A percentile compares a stretch with the other conserved stretches of the same genome.
These are phyloP conservation scores for Somion occarium DNA, from an alignment of 1,284 basidiomycete genomes.

Conservation along the genomic window DNA sequence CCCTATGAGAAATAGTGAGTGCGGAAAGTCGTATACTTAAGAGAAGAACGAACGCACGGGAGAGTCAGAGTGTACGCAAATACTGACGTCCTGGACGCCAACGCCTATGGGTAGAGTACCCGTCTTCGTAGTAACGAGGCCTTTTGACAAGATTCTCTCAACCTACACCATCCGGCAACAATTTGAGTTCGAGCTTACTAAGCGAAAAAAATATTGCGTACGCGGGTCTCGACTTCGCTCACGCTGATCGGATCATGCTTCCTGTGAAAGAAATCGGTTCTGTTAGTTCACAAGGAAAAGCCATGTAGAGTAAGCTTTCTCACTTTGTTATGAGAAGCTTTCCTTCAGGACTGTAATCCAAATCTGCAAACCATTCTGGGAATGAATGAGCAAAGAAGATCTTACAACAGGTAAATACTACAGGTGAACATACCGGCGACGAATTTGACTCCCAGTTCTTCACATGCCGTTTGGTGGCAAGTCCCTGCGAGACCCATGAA, in stretches of 20 bases:
- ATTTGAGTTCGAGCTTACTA: too few species aligned
- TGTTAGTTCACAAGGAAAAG: neutral
- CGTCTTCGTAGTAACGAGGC: conserved; percentile 42
- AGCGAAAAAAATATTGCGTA: conserved; percentile 22
- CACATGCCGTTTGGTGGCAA: conserved; percentile 48
- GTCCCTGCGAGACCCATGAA: conserved; percentile 60
- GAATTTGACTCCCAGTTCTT: conserved; percentile 48
- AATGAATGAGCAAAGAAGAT: neutral
- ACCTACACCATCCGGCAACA: conserved; percentile 31
- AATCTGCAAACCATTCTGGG: conserved; percentile 59
- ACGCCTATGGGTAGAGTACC: conserved; percentile 40
- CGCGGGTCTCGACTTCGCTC: conserved; percentile 39
- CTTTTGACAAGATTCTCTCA: conserved; percentile 35
- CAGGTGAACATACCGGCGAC: conserved; percentile 42
- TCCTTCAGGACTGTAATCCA: conserved; percentile 51
- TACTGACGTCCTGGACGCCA: conserved; percentile 46
- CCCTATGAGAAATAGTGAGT: conserved; percentile 30
- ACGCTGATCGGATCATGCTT: conserved; percentile 45
- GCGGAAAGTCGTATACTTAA: too few species aligned
- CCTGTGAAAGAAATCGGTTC: conserved; percentile 24
- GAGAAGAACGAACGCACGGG: conserved; percentile 38
- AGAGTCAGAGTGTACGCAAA: conserved; percentile 64
- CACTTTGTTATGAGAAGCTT: conserved; percentile 55
- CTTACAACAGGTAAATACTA: neutral
- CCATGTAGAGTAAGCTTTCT: conserved; percentile 9